Conservation (phyloP, 2,329 filamentous ascomycete genomes). For the Leptographium flavum region DNA sequence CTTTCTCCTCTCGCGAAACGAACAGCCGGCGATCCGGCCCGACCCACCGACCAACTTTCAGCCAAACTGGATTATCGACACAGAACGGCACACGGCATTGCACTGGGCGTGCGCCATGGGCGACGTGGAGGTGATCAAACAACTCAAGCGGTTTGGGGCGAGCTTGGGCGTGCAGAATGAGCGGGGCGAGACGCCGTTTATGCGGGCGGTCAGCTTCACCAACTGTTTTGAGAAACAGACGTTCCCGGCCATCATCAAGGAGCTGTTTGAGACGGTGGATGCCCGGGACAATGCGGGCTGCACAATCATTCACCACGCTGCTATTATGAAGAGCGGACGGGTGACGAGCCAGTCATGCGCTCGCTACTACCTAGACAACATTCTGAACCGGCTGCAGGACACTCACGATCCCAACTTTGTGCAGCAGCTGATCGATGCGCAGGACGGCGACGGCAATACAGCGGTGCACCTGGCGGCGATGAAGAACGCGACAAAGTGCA, state of each 20-base stretch:
- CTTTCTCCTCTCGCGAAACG: constrained; percentile 75
- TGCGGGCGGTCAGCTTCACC: constrained; percentile 89
- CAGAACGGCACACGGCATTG: constrained; percentile 79
- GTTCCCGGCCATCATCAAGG: constrained; percentile 70
- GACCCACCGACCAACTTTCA: constrained; percentile 77
- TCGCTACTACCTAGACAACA: constrained; percentile 83
- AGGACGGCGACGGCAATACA: constrained; percentile 81
- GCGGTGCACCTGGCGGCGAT: constrained; percentile 63
- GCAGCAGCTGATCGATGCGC: constrained; percentile 63
- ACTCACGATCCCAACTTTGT: constrained; percentile 62
- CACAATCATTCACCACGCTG: constrained; percentile 90
- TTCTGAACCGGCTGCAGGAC: constrained; percentile 76
- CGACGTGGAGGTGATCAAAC: constrained; percentile 79
- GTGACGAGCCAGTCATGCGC: constrained; percentile 75
- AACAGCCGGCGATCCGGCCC: constrained; percentile 57
- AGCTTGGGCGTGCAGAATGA: constrained; percentile 56
- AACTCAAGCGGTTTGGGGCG: constrained; percentile 70
- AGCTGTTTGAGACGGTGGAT: constrained; percentile 70
- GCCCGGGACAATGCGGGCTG: constrained; percentile 66
- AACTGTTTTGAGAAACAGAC: constrained; percentile 93
- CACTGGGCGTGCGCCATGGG: constrained; percentile 99
- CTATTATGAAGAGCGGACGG: constrained; percentile 71
- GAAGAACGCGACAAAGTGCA: constrained; percentile 77
- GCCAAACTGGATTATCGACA: constrained; percentile 84
- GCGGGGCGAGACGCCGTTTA: constrained; percentile 77